Percentiles rank a stretch among this genome's conserved stretches.
phyloP scores from a whole-genome alignment of 169 alveolate genomes.

The Babesia bigemina region DNA sequence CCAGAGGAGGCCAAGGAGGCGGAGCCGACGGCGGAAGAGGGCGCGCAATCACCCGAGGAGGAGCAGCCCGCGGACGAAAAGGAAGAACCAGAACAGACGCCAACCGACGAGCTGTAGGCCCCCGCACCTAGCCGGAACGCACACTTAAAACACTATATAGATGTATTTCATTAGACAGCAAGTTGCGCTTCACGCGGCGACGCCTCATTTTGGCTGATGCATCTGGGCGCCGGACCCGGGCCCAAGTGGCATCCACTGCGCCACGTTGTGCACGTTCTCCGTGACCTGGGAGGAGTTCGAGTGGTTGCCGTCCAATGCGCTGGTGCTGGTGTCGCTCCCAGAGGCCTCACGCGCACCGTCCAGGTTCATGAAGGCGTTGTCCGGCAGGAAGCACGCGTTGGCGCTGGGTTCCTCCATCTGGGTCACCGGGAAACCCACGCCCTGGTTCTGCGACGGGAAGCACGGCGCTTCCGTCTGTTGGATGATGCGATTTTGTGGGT shows the following conservation, averaged over 20 bases:
- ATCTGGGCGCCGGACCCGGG: conserved; percentile 10
- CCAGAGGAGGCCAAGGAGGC: conserved; percentile 4
- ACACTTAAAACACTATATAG: not conserved
- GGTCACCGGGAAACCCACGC: not conserved
- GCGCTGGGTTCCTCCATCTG: not conserved
- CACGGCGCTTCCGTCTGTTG: conserved; percentile 2
- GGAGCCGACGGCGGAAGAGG: not conserved
- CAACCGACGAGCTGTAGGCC: conserved; percentile 14
- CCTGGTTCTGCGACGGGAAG: not conserved
- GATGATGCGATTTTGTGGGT: conserved; percentile 18
- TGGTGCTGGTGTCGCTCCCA: not conserved
- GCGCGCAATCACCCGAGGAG: not conserved
- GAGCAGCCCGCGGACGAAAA: not conserved
- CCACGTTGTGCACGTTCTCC: conserved; percentile 16
- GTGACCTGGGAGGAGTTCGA: not conserved
- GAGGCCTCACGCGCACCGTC: conserved; percentile 19
- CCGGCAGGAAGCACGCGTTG: conserved; percentile 18
- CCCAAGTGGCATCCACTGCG: conserved; percentile 21
- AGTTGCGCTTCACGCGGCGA: not conserved
- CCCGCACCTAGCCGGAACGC: not conserved
- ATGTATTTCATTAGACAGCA: conserved; percentile 8
- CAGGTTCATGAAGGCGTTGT: conserved; percentile 20
- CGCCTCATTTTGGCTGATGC: conserved; percentile 28
- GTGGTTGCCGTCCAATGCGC: conserved; percentile 5
- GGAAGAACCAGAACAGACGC: not conserved